These are phyloP conservation scores for Scheffersomyces lignosus DNA, from an alignment of 805 yeast species.

Conservation along the genomic window DNA sequence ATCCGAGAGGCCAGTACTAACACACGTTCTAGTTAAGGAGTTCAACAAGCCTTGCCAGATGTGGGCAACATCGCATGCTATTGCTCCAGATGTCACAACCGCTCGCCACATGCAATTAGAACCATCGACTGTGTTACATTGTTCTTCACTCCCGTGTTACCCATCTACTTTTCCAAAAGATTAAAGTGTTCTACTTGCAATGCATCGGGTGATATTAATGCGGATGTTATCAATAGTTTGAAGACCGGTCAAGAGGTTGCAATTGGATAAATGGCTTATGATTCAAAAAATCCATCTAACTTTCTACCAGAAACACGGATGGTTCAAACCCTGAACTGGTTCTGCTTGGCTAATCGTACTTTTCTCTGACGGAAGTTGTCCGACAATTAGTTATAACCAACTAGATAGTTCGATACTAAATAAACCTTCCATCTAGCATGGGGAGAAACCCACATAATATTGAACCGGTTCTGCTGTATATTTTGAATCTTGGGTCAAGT, in stretches of 20 bases:
- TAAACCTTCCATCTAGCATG: too few relatives aligned
- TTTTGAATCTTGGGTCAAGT: too few relatives aligned
- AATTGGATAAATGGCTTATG: too few relatives aligned
- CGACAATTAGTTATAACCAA: too few relatives aligned
- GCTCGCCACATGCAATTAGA: slow-evolving; percentile 51
- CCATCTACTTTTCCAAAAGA: slow-evolving; percentile 52
- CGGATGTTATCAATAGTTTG: slow-evolving; percentile 22
- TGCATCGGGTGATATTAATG: slow-evolving; percentile 34
- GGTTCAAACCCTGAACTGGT: neutral
- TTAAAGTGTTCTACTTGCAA: slow-evolving; percentile 53
- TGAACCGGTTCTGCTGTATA: too few relatives aligned
- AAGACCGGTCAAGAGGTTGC: slow-evolving; percentile 37
- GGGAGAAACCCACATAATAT: too few relatives aligned
- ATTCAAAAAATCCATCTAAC: neutral
- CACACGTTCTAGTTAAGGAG: slow-evolving; percentile 29
- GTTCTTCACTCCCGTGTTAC: slow-evolving; percentile 56
- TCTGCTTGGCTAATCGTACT: neutral
- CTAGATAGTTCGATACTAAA: neutral
- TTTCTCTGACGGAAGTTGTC: neutral
- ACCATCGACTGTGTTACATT: slow-evolving; percentile 53
- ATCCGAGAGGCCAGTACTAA: slow-evolving; percentile 6
- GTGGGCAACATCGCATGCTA: slow-evolving; percentile 34
- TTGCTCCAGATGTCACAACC: slow-evolving; percentile 62
- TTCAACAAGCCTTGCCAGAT: slow-evolving; percentile 32
- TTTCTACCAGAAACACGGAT: neutral